Conservation (phyloP, 805 yeast genomes). For the Zygosaccharomyces siamensis region DNA sequence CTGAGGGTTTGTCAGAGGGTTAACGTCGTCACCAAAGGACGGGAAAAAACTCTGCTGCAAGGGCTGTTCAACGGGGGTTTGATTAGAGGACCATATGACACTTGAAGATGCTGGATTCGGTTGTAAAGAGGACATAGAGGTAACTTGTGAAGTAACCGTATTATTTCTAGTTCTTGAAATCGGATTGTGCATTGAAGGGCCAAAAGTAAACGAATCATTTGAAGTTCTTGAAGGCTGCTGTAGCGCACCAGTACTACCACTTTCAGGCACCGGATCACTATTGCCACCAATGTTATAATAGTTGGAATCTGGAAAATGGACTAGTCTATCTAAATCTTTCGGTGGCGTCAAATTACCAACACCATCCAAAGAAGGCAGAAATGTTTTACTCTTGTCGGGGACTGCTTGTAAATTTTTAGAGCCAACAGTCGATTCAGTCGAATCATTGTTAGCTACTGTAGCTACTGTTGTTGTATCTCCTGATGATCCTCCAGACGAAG, state of each 20-base stretch:
- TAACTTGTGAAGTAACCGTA: constrained; percentile 35
- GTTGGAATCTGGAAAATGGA: constrained; percentile 28
- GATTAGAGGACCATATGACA: constrained; percentile 26
- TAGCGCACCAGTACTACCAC: neutral
- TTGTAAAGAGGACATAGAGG: constrained; percentile 30
- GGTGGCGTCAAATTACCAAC: constrained; percentile 29
- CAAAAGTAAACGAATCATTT: constrained; percentile 28
- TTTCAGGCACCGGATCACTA: neutral
- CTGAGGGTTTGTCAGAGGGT: constrained; percentile 5
- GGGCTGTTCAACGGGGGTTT: constrained; percentile 16
- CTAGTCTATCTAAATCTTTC: constrained; percentile 24
- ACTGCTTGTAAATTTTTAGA: constrained; percentile 10
- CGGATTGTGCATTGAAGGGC: constrained; percentile 17
- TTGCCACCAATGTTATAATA: constrained; percentile 9
- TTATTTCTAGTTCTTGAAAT: constrained; percentile 34
- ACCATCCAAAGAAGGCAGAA: constrained; percentile 16
- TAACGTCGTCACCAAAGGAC: constrained; percentile 7
- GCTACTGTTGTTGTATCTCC: constrained; percentile 11
- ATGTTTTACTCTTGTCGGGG: constrained; percentile 14
- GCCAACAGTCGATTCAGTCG: constrained; percentile 18
- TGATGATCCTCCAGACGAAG: neutral
- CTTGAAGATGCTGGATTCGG: constrained; percentile 22
- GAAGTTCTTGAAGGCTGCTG: constrained; percentile 27
- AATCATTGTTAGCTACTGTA: constrained; percentile 9
- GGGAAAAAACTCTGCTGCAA: constrained; percentile 20